Conservation (phyloP, 129 eudicot species). For the Helichrysum umbraculigerum region DNA sequence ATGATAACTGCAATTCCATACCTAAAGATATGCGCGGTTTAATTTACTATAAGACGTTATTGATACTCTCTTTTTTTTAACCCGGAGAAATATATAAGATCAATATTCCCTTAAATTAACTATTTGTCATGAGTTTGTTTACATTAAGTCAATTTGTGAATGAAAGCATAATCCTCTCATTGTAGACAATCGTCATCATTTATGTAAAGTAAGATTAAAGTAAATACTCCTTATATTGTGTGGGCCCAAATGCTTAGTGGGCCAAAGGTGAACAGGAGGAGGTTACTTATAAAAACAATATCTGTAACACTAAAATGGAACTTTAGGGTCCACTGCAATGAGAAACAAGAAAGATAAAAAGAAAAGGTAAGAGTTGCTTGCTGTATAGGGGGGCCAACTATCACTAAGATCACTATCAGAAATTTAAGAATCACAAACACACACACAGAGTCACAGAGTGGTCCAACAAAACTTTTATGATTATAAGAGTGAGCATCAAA, state of each 20-base stretch:
- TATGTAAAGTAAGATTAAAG: neutral
- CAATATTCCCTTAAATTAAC: neutral
- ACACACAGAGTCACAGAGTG: constrained; percentile 30
- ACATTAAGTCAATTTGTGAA: neutral
- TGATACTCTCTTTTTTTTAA: neutral
- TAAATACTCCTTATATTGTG: neutral
- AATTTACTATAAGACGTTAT: neutral
- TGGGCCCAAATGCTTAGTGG: constrained; percentile 5
- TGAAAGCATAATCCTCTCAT: neutral
- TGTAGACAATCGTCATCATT: neutral
- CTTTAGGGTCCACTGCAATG: constrained; percentile 25
- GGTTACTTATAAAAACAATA: neutral
- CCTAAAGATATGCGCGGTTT: neutral
- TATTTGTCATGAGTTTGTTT: neutral
- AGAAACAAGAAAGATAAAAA: constrained; percentile 16
- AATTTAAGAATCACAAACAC: constrained; percentile 41
- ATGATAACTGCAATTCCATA: constrained; percentile 2
- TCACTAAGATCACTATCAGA: constrained; percentile 37
- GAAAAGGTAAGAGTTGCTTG: constrained; percentile 20
- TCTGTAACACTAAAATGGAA: neutral
- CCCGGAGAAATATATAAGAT: neutral
- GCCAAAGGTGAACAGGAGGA: neutral
- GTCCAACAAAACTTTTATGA: constrained; percentile 43
- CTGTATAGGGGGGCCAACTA: constrained; percentile 28
- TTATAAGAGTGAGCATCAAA: constrained; percentile 34